Percentiles rank a stretch among this genome's conserved stretches.
Evolutionary conservation across 1,139 yeast species (phyloP).

Genomic region (Tardiomyces digboiensis): DNA sequence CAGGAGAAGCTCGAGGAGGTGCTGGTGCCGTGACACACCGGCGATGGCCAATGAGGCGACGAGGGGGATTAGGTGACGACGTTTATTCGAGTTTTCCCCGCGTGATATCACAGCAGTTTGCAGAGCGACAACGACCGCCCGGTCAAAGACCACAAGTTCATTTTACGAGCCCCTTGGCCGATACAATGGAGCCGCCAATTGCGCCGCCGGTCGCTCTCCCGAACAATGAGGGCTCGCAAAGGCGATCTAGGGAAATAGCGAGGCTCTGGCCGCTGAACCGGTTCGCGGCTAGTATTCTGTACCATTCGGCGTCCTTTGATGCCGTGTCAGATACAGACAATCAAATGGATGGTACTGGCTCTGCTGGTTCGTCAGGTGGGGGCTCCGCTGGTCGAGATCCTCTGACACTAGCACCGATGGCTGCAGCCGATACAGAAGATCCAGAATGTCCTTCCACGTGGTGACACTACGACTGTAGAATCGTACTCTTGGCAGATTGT

Average conservation of each 20-base stretch:
- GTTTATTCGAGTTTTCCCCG: background rate
- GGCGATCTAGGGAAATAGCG: background rate
- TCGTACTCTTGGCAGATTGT: no score
- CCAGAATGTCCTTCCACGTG: background rate
- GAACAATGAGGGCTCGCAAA: no score
- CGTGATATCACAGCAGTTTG: background rate
- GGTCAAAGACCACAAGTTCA: conserved; percentile 12
- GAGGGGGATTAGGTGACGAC: no score
- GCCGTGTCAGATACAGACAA: no score
- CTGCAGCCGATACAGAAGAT: background rate
- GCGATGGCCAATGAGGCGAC: no score
- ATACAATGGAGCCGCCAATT: conserved; percentile 2
- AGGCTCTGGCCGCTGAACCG: background rate
- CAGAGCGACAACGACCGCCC: conserved; percentile 3
- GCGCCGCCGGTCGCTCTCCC: background rate
- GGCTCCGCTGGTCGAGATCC: background rate
- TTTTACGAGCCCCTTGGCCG: conserved; percentile 12
- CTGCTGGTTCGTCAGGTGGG: background rate
- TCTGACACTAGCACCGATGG: background rate
- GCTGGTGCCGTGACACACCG: no score
- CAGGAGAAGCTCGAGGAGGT: no score
- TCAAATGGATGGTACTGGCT: no score
- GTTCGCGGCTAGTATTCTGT: background rate
- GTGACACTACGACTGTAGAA: no score
- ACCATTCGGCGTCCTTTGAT: background rate